Conservation (phyloP, 1,284 basidiomycete species). For the Stygiomarasmius scandens region DNA sequence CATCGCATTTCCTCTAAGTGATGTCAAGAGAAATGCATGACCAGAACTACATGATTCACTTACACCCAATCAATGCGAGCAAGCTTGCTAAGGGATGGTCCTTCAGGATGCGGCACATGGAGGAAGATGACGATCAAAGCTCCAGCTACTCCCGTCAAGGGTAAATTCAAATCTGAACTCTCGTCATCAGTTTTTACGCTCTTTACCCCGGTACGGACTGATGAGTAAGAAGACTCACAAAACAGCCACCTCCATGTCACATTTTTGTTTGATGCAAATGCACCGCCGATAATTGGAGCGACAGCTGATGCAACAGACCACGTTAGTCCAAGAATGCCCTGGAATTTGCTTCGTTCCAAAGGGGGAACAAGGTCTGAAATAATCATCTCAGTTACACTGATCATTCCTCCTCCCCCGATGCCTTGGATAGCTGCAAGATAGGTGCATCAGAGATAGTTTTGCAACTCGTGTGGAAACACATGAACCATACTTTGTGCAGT, state of each 20-base stretch:
- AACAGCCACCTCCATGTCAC: slow-evolving; percentile 7
- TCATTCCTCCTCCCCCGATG: slow-evolving; percentile 40
- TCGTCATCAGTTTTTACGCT: too few relatives aligned
- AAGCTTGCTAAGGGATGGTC: slow-evolving; percentile 23
- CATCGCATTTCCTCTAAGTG: slow-evolving; percentile 5
- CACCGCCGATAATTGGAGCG: slow-evolving; percentile 8
- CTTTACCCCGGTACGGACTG: not conserved
- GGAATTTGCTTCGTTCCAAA: slow-evolving; percentile 35
- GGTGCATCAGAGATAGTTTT: not conserved
- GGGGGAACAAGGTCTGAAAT: slow-evolving; percentile 40
- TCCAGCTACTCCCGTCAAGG: slow-evolving; percentile 29
- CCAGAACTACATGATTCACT: slow-evolving; percentile 8
- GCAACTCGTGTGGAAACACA: not conserved
- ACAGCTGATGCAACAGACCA: slow-evolving; percentile 33
- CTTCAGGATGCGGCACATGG: slow-evolving; percentile 28
- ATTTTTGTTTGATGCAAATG: slow-evolving; percentile 1
- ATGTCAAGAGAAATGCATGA: not conserved
- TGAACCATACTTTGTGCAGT: slow-evolving; percentile 23
- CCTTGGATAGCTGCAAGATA: slow-evolving; percentile 36
- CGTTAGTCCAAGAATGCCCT: slow-evolving; percentile 34
- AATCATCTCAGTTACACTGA: slow-evolving; percentile 36
- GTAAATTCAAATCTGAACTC: slow-evolving; percentile 31
- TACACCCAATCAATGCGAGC: slow-evolving; percentile 26
- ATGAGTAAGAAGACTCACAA: not conserved
- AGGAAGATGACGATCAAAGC: slow-evolving; percentile 30